Evolutionary conservation across 768 basidiomycete species (phyloP).

Genomic region (Gyrodon lividus): DNA sequence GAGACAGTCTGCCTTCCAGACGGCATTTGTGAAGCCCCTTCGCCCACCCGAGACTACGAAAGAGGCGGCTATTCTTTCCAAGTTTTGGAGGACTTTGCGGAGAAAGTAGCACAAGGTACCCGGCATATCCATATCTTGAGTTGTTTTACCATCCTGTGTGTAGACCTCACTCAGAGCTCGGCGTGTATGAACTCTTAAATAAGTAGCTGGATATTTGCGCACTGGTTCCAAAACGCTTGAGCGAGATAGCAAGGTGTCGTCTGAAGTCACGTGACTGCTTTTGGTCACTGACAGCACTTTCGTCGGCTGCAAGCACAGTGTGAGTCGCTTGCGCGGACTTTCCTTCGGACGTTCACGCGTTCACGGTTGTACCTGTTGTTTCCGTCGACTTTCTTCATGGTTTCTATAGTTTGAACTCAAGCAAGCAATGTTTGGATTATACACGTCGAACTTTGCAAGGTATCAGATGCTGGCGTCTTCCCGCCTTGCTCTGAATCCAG

Average conservation of each 20-base stretch:
- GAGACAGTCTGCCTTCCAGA: not conserved
- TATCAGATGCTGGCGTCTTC: slow-evolving; percentile 6
- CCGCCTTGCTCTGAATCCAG: not conserved
- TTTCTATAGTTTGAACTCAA: not conserved
- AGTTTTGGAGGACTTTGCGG: not conserved
- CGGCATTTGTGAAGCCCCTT: not conserved
- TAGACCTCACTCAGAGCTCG: too few relatives aligned
- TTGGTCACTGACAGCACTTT: too few relatives aligned
- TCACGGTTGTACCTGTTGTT: too few relatives aligned
- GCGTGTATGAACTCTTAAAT: not conserved
- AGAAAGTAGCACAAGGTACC: not conserved
- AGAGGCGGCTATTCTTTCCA: not conserved
- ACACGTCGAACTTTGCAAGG: slow-evolving; percentile 6
- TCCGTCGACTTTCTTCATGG: not conserved
- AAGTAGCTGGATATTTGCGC: not conserved
- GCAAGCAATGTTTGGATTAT: slow-evolving; percentile 9
- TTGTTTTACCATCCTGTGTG: not conserved
- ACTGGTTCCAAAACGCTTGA: too few relatives aligned
- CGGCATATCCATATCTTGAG: not conserved
- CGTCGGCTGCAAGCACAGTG: not conserved
- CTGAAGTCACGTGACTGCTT: not conserved
- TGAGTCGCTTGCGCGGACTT: not conserved
- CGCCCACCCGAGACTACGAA: not conserved
- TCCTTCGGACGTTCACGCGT: not conserved
- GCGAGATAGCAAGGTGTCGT: too few relatives aligned